Conservation (phyloP, 208 protist genomes). For the Crithidia bombi region DNA sequence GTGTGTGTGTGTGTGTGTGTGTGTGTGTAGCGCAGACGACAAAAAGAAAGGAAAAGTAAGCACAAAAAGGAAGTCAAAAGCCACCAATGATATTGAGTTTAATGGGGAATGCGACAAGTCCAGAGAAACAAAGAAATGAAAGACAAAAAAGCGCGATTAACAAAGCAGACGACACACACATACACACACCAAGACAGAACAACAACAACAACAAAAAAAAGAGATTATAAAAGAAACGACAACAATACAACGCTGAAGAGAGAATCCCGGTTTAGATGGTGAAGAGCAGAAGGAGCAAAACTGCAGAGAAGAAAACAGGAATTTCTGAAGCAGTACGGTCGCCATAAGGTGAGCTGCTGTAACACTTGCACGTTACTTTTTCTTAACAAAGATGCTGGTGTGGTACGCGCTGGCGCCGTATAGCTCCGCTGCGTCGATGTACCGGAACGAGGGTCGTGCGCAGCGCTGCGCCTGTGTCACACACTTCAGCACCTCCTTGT, state of each 20-base stretch:
- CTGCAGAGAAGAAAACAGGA: neutral
- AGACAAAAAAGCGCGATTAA: no score
- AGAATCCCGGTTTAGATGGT: no score
- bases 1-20: constrained; percentile 8
- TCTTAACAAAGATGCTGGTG: constrained; percentile 4
- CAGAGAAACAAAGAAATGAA: no score
- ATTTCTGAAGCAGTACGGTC: no score
- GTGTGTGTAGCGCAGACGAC: neutral
- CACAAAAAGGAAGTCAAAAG: no score
- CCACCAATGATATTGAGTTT: no score
- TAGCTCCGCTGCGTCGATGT: constrained; percentile 20
- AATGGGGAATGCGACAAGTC: no score
- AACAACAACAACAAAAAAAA: neutral
- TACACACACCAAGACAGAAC: no score
- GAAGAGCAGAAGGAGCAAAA: no score
- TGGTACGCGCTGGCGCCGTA: constrained; percentile 27
- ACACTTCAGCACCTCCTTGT: constrained; percentile 13
- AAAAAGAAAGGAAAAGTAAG: neutral
- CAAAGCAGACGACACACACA: no score
- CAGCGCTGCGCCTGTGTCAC: constrained; percentile 2
- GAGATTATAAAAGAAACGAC: constrained; percentile 6
- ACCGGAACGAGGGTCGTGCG: constrained; percentile 18
- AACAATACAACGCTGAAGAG: no score
- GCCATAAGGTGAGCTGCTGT: no score
- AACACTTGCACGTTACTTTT: neutral